phyloP scores from a whole-genome alignment of 768 basidiomycete species.

The Boletus insuetus region DNA sequence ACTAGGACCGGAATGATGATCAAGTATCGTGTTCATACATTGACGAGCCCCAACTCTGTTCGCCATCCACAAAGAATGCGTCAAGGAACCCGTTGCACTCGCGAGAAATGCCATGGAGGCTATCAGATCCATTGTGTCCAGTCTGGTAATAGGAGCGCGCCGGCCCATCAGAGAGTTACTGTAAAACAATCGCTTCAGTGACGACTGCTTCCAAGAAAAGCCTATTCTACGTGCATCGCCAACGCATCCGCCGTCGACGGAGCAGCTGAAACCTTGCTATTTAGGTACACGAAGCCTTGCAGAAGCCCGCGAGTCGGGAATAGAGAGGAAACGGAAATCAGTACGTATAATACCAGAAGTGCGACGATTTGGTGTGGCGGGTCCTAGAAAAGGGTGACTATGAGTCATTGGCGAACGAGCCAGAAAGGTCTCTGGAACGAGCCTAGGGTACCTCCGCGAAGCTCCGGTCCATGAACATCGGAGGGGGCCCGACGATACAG shows the following conservation, averaged over 20 bases:
- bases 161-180: background rate
- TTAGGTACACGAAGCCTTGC: slow-evolving; percentile 10
- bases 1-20: background rate
- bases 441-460: background rate
- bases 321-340: slow-evolving; percentile 19
- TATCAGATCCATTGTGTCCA: background rate
- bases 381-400: slow-evolving; percentile 1
- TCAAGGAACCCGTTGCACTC: background rate
- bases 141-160: background rate
- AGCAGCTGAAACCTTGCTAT: slow-evolving; percentile 2
- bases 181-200: background rate
- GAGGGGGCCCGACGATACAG: background rate
- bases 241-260: slow-evolving; percentile 30
- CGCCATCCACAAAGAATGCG: background rate
- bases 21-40: background rate
- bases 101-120: background rate
- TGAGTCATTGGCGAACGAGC: slow-evolving; percentile 1
- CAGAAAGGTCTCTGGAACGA: background rate
- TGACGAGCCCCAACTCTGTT: slow-evolving; percentile 3
- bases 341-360: slow-evolving; percentile 3
- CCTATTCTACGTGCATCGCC: slow-evolving; percentile 10
- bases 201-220: background rate
- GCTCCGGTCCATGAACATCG: background rate
- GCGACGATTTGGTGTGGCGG: background rate
- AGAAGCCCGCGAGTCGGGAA: slow-evolving; percentile 16